These are phyloP conservation scores for Pseudoperonospora humuli DNA, from an alignment of 352 stramenopile genomes.

Conservation along the genomic window DNA sequence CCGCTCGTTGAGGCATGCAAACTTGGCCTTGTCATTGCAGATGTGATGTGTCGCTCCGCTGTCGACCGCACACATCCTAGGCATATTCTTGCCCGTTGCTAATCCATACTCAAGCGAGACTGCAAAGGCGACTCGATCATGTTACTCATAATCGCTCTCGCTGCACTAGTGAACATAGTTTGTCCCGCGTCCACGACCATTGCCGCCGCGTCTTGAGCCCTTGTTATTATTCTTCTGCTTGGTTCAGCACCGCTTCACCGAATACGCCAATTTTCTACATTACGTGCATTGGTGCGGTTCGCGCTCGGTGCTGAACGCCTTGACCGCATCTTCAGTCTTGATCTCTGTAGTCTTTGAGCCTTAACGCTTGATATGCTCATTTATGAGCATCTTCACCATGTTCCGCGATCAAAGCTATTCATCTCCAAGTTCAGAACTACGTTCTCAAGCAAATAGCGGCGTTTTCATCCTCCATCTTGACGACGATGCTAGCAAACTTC, in stretches of 20 bases:
- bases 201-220: slow-evolving; percentile 1
- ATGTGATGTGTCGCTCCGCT: slow-evolving; percentile 12
- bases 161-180: slow-evolving; percentile 4
- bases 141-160: not conserved
- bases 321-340: slow-evolving; percentile 9
- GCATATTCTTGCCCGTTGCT: slow-evolving; percentile 4
- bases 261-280: slow-evolving; percentile 13
- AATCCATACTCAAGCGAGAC: slow-evolving; percentile 8
- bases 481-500: not conserved
- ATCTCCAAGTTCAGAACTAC: slow-evolving; percentile 11
- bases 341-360: slow-evolving; percentile 4
- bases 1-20: not conserved
- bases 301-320: slow-evolving; percentile 10
- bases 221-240: slow-evolving; percentile 16
- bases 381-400: slow-evolving; percentile 14
- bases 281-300: slow-evolving; percentile 5
- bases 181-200: slow-evolving; percentile 3
- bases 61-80: slow-evolving; percentile 6
- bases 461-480: slow-evolving; percentile 7
- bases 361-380: slow-evolving; percentile 14
- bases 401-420: slow-evolving; percentile 5
- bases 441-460: slow-evolving; percentile 3
- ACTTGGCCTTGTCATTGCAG: not conserved
- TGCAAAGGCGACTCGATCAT: slow-evolving; percentile 7
- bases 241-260: slow-evolving; percentile 11